Conservation (phyloP, 192 early-diverging fungal genomes). For the Chytriomyces hyalinus region DNA sequence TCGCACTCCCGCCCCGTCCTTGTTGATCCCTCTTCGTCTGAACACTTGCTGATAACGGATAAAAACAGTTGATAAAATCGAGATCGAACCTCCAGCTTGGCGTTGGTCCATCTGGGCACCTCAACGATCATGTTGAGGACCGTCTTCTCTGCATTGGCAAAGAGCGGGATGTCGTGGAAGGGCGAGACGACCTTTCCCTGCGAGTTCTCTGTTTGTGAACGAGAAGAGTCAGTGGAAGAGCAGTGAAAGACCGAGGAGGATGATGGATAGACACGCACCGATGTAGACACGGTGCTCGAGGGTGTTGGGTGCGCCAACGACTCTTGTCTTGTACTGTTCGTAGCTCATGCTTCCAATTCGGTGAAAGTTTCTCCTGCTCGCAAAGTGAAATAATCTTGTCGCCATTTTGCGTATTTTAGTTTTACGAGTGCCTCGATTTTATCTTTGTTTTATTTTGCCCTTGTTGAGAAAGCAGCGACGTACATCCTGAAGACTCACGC, state of each 20-base stretch:
- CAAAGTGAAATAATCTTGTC: too few relatives aligned
- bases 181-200: conserved; percentile 86
- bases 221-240: not conserved
- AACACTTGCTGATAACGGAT: not conserved
- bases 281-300: conserved; percentile 89
- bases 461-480: too few relatives aligned
- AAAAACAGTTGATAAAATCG: conserved; percentile 16
- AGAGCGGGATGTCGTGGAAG: conserved; percentile 98
- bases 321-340: conserved; percentile 71
- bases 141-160: conserved; percentile 87
- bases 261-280: conserved; percentile 56
- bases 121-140: conserved; percentile 99
- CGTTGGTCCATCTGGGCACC: conserved; percentile 98
- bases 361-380: too few relatives aligned
- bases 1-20: not conserved
- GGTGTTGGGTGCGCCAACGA: conserved; percentile 84
- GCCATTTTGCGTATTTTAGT: too few relatives aligned
- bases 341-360: too few relatives aligned
- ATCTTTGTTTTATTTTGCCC: not conserved
- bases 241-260: not conserved
- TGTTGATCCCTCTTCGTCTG: conserved; percentile 5
- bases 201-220: conserved; percentile 48
- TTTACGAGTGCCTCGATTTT: too few relatives aligned
- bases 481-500: too few relatives aligned
- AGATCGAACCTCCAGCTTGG: conserved; percentile 84